These are phyloP conservation scores for Metschnikowia dekortorum DNA, from an alignment of 805 yeast species.

Conservation along the genomic window DNA sequence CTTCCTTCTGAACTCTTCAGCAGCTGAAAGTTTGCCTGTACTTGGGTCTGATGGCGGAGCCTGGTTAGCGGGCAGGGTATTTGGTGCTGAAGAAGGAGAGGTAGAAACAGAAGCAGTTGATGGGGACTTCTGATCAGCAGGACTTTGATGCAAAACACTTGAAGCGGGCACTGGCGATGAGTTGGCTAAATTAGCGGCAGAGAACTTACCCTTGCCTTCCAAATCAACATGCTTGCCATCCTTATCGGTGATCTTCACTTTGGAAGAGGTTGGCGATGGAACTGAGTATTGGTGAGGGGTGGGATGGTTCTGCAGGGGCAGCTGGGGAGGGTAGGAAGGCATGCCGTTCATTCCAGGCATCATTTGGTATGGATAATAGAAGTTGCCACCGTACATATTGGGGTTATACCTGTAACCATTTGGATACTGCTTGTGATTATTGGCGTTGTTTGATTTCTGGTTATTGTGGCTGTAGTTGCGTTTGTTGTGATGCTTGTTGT, in stretches of 20 bases:
- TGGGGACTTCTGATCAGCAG: conserved; percentile 1
- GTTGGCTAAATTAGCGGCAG: conserved; percentile 20
- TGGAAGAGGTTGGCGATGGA: conserved; percentile 17
- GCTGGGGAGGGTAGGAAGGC: conserved; percentile 16
- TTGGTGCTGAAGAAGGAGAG: conserved; percentile 8
- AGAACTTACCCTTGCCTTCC: conserved; percentile 35
- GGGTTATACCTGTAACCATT: conserved; percentile 11
- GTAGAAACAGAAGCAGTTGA: conserved; percentile 6
- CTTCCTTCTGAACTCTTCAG: conserved; percentile 37
- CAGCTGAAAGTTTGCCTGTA: conserved; percentile 17
- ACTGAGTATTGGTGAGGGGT: conserved; percentile 10
- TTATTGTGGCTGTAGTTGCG: conserved; percentile 8
- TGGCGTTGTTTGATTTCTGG: conserved; percentile 7
- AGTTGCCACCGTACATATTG: conserved; percentile 12
- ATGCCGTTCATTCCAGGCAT: conserved; percentile 16
- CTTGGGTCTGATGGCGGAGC: conserved; percentile 15
- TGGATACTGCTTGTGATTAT: conserved; percentile 16
- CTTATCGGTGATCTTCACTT: conserved; percentile 38
- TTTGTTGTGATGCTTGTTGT: conserved; percentile 14
- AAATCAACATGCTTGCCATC: conserved; percentile 41
- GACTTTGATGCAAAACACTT: conserved; percentile 14
- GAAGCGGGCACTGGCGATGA: conserved; percentile 33
- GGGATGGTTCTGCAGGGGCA: conserved; percentile 15
- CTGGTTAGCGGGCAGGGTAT: conserved; percentile 6
- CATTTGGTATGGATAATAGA: conserved; percentile 14